Evolutionary conservation across 495 filamentous ascomycete genomes (phyloP), one percentile per base, ranked within the genome.

Genomic region (Penicillium silybi): DNA sequence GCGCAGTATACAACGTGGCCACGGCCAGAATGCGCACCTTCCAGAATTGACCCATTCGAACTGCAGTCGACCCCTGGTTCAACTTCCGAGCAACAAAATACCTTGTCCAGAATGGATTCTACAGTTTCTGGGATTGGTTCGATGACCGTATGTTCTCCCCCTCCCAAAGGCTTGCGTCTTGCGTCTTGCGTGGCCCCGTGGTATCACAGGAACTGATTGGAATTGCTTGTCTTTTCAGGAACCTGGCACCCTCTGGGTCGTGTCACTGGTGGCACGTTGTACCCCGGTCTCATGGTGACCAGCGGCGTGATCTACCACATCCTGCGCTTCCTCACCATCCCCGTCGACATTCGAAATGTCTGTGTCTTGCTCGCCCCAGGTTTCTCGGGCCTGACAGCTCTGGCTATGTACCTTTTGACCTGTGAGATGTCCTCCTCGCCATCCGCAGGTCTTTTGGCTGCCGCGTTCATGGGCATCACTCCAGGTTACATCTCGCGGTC

Each of bases 91-190:
- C 95, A 55, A 97, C 95, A 43, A 97, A 97, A 74, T 97, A 99
- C 61, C 81, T 99, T 43, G 87, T 97, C 48, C 80, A 93, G 62
- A 80, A 99, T 81, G 95, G 95, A 52, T 97, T 99, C 74, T 95
- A 96, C 70, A 89, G 86, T 68, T 99, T 99, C 67, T 99, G 95
- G 95, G 92, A 99, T 73, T 99, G 95, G 95, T 99, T 99, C 66
- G 95, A 99, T 75, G 95, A 99, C 79, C 86, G 93, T 88, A 80
- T 42, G 84, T 71, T 55, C 19, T 41, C 41, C 51, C 52, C 40
- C 26, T 40, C 44, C 37, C 29, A 32, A 22, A 25, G 10, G 43
- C 53, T 53, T 52, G 46, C n/a, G n/a, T n/a, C n/a, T n/a, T n/a
- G n/a, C n/a, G n/a, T n/a, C 53, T 53, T 52, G 46, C 63, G 44